Percentiles rank a stretch among this genome's conserved stretches.
Conservation (phyloP, 2,329 filamentous ascomycete species). For the Venturia effusa region DNA sequence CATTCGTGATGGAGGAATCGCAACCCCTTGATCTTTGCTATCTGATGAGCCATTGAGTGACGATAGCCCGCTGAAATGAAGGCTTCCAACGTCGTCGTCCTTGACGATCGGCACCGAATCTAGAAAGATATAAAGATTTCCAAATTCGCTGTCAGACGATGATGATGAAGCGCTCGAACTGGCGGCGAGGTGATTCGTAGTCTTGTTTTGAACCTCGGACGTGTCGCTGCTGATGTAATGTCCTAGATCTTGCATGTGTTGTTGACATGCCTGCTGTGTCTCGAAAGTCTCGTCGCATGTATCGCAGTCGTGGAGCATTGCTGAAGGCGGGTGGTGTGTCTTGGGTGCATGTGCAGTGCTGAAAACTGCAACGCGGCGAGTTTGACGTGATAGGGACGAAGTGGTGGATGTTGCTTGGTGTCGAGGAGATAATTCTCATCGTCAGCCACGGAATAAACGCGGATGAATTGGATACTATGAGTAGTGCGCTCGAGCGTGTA, state of each 20-base stretch:
- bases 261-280: neutral
- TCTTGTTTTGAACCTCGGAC: neutral
- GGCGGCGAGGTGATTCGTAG: neutral
- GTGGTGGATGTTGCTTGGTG: neutral
- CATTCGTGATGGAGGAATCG: neutral
- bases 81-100: neutral
- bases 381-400: neutral
- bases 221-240: neutral
- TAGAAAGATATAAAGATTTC: neutral
- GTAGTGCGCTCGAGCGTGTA: neutral
- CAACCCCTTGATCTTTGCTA: neutral
- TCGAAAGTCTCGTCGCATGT: neutral
- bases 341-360: neutral
- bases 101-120: neutral
- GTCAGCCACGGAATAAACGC: neutral
- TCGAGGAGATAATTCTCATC: neutral
- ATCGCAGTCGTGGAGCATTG: slow-evolving; percentile 1
- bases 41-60: neutral
- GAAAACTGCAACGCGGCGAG: neutral
- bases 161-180: neutral
- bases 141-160: neutral
- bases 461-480: neutral
- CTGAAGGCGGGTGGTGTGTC: neutral
- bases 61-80: neutral
- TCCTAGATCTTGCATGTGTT: neutral